Conservation (phyloP, 1,139 yeast genomes). For the Meyerozyma sp. region DNA sequence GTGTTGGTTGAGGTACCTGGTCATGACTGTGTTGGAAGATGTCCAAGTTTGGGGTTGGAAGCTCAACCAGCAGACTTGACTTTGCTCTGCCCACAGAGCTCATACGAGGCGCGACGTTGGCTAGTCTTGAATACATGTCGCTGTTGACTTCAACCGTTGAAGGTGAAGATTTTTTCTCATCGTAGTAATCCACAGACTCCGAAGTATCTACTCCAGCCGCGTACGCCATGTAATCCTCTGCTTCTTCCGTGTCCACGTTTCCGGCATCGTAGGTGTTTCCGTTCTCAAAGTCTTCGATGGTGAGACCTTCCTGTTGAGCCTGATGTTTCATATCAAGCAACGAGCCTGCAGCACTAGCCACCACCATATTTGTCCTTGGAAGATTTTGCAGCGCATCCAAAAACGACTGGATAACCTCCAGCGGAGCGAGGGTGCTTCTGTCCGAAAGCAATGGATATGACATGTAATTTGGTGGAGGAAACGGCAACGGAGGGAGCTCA, state of each 20-base stretch:
- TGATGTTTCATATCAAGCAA: constrained; percentile 32
- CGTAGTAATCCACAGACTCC: not conserved
- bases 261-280: not conserved
- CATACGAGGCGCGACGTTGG: not conserved
- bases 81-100: not conserved
- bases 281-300: constrained; percentile 10
- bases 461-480: constrained; percentile 46
- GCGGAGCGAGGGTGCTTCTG: constrained; percentile 29
- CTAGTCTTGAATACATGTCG: not conserved
- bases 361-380: constrained; percentile 43
- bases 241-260: not conserved
- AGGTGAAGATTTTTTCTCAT: not conserved
- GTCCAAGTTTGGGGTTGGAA: not conserved
- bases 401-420: constrained; percentile 31
- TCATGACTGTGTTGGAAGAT: not conserved
- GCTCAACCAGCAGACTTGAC: not conserved
- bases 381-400: constrained; percentile 33
- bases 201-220: not conserved
- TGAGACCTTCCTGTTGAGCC: constrained; percentile 31
- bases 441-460: constrained; percentile 41
- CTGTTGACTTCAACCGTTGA: not conserved
- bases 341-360: constrained; percentile 47
- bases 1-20: not conserved
- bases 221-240: not conserved
- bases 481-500: constrained; percentile 41